These are phyloP conservation scores for Aspergillus leporis DNA, from an alignment of 495 filamentous ascomycete genomes.

Conservation along the genomic window DNA sequence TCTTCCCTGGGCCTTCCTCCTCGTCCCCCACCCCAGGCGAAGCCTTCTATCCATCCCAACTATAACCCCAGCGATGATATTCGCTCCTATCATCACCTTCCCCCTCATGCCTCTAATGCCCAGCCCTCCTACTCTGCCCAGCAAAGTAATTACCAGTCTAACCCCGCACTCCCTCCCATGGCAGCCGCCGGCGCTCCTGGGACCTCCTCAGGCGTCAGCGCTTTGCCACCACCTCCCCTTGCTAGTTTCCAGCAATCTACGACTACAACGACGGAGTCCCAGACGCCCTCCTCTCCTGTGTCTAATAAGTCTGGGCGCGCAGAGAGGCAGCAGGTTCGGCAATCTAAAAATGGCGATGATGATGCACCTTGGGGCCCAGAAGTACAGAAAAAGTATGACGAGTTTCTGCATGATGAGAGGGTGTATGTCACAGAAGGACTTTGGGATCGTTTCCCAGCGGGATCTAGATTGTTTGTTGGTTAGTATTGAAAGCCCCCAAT, in stretches of 20 bases:
- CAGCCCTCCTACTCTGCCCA: slow-evolving; percentile 37
- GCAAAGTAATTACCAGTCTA: slow-evolving; percentile 49
- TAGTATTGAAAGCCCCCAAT: slow-evolving; percentile 33
- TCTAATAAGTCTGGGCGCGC: slow-evolving; percentile 30
- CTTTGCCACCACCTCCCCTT: slow-evolving; percentile 60
- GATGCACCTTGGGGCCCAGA: slow-evolving; percentile 58
- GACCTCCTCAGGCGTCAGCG: slow-evolving; percentile 52
- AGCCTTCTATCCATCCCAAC: slow-evolving; percentile 58
- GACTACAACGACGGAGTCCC: slow-evolving; percentile 34
- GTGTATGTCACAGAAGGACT: slow-evolving; percentile 82
- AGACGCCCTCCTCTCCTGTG: slow-evolving; percentile 32
- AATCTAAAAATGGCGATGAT: slow-evolving; percentile 41
- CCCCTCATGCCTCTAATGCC: slow-evolving; percentile 36
- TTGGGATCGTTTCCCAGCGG: slow-evolving; percentile 89
- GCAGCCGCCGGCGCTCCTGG: slow-evolving; percentile 53
- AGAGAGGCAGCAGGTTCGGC: slow-evolving; percentile 30
- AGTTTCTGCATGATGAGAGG: slow-evolving; percentile 77
- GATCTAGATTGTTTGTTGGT: slow-evolving; percentile 91
- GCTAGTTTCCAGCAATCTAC: slow-evolving; percentile 54
- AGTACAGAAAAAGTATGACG: slow-evolving; percentile 74
- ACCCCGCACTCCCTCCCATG: slow-evolving; percentile 43
- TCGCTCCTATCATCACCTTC: slow-evolving; percentile 56
- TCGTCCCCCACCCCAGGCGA: slow-evolving; percentile 53
- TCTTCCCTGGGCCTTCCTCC: slow-evolving; percentile 44
- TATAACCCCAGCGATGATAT: slow-evolving; percentile 58